Conservation (phyloP, 495 filamentous ascomycete species). For the Neurospora cerealis region DNA sequence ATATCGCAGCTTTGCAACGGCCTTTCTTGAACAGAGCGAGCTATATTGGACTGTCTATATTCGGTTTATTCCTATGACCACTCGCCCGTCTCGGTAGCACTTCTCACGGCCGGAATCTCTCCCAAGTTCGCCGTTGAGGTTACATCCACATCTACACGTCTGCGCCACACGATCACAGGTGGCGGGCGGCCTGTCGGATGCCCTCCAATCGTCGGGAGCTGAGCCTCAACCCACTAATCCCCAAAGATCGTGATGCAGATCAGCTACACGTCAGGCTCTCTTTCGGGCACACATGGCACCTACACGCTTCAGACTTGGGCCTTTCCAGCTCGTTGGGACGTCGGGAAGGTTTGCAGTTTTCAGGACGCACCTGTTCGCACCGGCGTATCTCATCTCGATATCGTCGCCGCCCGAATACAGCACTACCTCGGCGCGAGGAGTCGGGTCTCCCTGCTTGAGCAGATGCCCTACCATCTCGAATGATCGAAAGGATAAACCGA, state of each 20-base stretch:
- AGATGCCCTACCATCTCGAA: background rate
- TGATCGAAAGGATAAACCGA: too few species aligned
- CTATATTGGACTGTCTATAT: too few species aligned
- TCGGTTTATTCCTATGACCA: too few species aligned
- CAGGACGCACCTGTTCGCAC: background rate
- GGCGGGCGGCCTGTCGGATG: background rate
- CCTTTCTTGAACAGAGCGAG: too few species aligned
- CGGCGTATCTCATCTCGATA: background rate
- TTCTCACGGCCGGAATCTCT: too few species aligned
- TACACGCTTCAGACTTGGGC: too few species aligned
- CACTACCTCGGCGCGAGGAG: background rate
- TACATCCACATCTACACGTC: background rate
- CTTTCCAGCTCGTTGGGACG: too few species aligned
- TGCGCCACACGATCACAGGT: background rate
- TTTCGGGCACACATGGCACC: background rate
- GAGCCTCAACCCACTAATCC: background rate
- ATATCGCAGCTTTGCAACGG: too few species aligned
- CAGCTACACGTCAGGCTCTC: background rate
- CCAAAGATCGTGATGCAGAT: background rate
- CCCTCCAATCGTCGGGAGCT: background rate
- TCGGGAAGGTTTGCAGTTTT: background rate
- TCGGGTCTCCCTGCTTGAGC: background rate
- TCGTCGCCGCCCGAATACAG: background rate
- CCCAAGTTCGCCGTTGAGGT: background rate
- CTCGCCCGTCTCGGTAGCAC: too few species aligned